Evolutionary conservation across 73 alveolate species (phyloP).

Genomic region (Paraurostyla sp.): DNA sequence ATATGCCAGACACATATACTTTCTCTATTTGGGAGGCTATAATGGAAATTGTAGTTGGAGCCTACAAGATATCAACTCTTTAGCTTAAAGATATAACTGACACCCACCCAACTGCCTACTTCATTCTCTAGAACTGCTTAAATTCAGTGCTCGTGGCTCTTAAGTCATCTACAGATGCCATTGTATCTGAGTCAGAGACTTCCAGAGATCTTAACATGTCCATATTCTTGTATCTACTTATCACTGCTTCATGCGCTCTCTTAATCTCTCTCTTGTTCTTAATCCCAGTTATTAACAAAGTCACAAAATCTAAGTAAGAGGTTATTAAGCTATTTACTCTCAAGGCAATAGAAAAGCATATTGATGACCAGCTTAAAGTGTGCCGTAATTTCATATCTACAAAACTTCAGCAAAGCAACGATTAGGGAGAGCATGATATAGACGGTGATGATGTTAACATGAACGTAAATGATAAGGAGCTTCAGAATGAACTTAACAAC

Average conservation of each 20-base stretch:
- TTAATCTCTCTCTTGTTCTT: constrained; percentile 37
- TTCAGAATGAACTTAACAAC: constrained; percentile 54
- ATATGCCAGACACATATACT: constrained; percentile 36
- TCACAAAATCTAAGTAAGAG: constrained; percentile 62
- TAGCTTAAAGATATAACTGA: constrained; percentile 9
- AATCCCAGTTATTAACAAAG: constrained; percentile 69
- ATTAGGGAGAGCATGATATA: constrained; percentile 56
- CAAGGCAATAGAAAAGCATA: constrained; percentile 55
- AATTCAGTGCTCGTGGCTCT: constrained; percentile 51
- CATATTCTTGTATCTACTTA: constrained; percentile 45
- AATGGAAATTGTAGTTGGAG: constrained; percentile 56
- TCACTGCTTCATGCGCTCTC: constrained; percentile 57
- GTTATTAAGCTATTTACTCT: constrained; percentile 56
- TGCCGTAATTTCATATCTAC: constrained; percentile 51
- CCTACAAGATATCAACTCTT: constrained; percentile 37
- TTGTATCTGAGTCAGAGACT: constrained; percentile 9
- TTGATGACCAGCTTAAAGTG: constrained; percentile 55
- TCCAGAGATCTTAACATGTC: constrained; percentile 15
- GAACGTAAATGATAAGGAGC: constrained; percentile 52
- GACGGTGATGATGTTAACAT: constrained; percentile 50
- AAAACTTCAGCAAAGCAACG: constrained; percentile 30
- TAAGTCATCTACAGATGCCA: constrained; percentile 53
- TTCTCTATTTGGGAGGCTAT: constrained; percentile 65
- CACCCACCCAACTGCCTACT: constrained; percentile 7
- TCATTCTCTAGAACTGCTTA: constrained; percentile 50